These are phyloP conservation scores for Vitis labrusca DNA, from an alignment of 164 flowering plant genomes.

Conservation along the genomic window DNA sequence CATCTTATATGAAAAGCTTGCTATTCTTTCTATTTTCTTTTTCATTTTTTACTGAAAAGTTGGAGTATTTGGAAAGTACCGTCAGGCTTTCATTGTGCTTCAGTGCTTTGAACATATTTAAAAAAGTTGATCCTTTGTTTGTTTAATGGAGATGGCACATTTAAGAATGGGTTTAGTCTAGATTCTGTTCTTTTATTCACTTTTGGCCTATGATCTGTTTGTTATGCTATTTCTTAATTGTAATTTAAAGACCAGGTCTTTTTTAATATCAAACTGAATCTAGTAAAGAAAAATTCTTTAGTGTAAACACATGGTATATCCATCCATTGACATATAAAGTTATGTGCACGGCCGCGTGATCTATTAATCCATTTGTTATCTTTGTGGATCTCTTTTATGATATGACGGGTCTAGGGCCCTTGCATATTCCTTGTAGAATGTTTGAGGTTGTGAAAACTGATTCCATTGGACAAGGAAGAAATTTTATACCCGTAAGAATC, in stretches of 20 bases:
- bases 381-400: not conserved
- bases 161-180: not conserved
- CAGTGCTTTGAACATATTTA: not conserved
- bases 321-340: not conserved
- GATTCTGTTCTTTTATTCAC: not conserved
- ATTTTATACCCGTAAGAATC: not conserved
- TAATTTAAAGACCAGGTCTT: not conserved
- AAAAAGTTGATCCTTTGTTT: not conserved
- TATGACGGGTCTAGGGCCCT: not conserved
- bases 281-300: too few relatives aligned
- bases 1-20: not conserved
- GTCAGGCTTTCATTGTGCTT: not conserved
- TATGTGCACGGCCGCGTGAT: not conserved
- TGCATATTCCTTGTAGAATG: slow-evolving; percentile 1
- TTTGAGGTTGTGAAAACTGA: not conserved
- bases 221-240: not conserved
- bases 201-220: too few relatives aligned
- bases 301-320: not conserved
- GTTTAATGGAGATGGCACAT: not conserved
- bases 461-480: not conserved
- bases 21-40: not conserved
- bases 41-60: not conserved
- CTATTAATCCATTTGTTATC: not conserved
- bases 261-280: too few relatives aligned
- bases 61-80: not conserved